Evolutionary conservation across 345 rosid genomes (phyloP), one percentile per base, ranked within the genome.

Genomic region (Camelina sativa): DNA sequence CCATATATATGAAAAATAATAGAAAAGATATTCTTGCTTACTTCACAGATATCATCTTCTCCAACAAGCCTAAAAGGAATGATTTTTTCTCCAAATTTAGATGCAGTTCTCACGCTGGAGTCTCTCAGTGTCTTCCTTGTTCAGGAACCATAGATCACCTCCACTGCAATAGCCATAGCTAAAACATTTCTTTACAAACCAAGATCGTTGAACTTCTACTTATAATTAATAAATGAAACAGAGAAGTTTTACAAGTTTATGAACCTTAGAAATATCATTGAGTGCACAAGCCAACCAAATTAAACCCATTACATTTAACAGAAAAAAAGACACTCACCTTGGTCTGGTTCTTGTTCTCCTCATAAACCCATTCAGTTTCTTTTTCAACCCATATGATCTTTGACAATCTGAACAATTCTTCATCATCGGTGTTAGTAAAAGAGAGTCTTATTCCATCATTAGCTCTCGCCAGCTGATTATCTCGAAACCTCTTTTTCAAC

Each of bases 111-210:
- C 5, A 28, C 30, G 5, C 5, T 28, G 53, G 54, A 88, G 87
- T 71, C 85, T 84, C 74, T 81, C 80, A 70, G 84, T 79, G 81
- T 87, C 92, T 62, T 79, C 92, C 74, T 71, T 58, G 82, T 91
- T 83, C 28, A 91, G 86, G 54, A 91, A 75, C 71, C 87, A 72
- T 34, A 84, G 90, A 81, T 87, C 94, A 53, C 65, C 84, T 77
- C 88, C 93, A 79, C 98, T 91, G 79, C 61, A 60, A 59, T 13
- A 22, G 34, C 35, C 60, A 74, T 58, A 41, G 46, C 46, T 41
- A 41, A 41, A 11, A 11, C 46, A 40, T 11, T 40, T 4, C 44
- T 40, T 11, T n/a, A 35, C 10, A 35, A 35, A 35, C 38, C 2
- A 35, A 35, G 38, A 35, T 35, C 10, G 11, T 2, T 35, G 11